phyloP scores from a whole-genome alignment of 1,139 yeast genomes.

The Candida anutae region DNA sequence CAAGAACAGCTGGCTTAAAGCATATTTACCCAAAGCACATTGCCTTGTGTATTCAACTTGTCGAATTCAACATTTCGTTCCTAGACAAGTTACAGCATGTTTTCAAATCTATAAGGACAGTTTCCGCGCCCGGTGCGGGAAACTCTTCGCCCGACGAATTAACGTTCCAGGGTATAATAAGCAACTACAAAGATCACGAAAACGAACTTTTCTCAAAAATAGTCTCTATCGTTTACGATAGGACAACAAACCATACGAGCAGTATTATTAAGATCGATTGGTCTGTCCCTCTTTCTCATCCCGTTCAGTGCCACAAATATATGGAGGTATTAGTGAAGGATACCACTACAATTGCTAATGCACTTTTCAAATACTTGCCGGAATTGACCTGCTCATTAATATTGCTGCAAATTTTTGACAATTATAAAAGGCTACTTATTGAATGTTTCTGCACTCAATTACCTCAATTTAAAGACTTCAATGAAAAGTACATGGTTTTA shows the following conservation, averaged over 20 bases:
- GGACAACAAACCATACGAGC: constrained; percentile 44
- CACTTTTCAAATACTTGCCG: constrained; percentile 52
- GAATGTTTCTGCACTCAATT: constrained; percentile 47
- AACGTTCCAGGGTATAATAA: constrained; percentile 20
- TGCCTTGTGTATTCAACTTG: constrained; percentile 58
- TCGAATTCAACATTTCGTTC: constrained; percentile 31
- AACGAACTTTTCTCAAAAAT: constrained; percentile 59
- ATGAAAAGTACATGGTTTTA: constrained; percentile 46
- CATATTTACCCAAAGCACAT: constrained; percentile 72
- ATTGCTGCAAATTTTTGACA: constrained; percentile 51
- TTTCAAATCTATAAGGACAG: constrained; percentile 9
- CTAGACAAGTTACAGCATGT: constrained; percentile 13
- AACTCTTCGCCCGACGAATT: constrained; percentile 18
- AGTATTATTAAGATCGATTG: constrained; percentile 43
- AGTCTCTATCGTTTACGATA: constrained; percentile 62
- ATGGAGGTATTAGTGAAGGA: constrained; percentile 66
- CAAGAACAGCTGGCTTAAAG: constrained; percentile 63
- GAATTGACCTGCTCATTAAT: constrained; percentile 40
- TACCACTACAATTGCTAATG: constrained; percentile 55
- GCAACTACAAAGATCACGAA: constrained; percentile 51
- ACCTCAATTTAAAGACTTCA: constrained; percentile 44
- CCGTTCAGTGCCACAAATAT: constrained; percentile 47
- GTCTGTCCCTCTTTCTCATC: constrained; percentile 37
- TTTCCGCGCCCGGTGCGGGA: not conserved
- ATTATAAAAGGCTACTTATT: constrained; percentile 49